Conservation (phyloP, 495 filamentous ascomycete species). For the Penicillium odoratum region DNA sequence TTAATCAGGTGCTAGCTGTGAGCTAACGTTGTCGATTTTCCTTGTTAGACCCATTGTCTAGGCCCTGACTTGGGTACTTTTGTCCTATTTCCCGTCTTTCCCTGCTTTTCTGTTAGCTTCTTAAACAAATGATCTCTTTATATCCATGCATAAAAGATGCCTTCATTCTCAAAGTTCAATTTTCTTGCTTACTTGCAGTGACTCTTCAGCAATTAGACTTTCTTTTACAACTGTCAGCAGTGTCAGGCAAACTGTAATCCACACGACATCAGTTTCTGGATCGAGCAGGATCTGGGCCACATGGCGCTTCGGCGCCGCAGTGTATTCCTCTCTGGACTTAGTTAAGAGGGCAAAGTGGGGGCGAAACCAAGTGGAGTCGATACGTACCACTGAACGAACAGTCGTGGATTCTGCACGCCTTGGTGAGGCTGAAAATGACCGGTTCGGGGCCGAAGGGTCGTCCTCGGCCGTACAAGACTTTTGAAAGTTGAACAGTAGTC, state of each 20-base stretch:
- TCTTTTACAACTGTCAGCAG: background rate
- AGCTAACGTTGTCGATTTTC: background rate
- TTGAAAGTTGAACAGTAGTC: too few species aligned
- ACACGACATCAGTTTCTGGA: slow-evolving; percentile 5
- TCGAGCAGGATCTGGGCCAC: slow-evolving; percentile 3
- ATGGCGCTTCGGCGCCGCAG: background rate
- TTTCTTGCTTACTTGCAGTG: background rate
- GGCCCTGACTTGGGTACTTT: background rate
- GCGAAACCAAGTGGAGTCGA: slow-evolving; percentile 1
- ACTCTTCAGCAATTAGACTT: slow-evolving; percentile 1
- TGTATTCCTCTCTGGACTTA: slow-evolving; percentile 1
- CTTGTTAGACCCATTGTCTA: background rate
- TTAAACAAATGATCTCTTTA: background rate
- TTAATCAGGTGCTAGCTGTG: background rate
- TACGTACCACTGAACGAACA: slow-evolving; percentile 4
- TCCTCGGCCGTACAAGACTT: background rate
- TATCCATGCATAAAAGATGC: background rate
- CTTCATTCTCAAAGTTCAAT: too few species aligned
- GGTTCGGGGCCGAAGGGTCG: background rate
- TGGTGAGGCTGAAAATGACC: slow-evolving; percentile 6
- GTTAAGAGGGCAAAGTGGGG: background rate
- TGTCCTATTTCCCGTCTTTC: background rate
- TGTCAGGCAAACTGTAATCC: background rate
- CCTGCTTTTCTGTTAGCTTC: background rate
- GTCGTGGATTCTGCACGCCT: background rate